phyloP scores from a whole-genome alignment of 768 basidiomycete species.

The Leccinellum luteum region DNA sequence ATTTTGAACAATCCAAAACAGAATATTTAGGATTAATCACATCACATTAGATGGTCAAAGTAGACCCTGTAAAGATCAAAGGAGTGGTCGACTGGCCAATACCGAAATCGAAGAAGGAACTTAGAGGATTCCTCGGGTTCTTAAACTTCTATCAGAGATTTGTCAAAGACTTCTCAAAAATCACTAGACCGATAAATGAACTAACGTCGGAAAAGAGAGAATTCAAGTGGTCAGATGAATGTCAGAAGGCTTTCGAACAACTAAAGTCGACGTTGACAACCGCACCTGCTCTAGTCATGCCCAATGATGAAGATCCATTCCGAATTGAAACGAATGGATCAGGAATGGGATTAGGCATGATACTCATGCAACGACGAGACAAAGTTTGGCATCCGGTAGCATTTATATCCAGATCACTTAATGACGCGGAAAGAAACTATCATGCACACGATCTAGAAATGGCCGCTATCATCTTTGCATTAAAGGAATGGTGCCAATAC shows the following conservation, averaged over 20 bases:
- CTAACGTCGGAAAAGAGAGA: no score
- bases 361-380: not conserved
- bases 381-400: not conserved
- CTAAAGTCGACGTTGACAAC: fast-evolving
- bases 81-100: not conserved
- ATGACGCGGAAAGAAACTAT: constrained; percentile 1
- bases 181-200: not conserved
- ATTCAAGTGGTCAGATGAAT: not conserved
- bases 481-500: constrained; percentile 5
- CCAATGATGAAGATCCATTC: not conserved
- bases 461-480: not conserved
- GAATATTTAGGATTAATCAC: not conserved
- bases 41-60: not conserved
- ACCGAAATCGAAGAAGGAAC: not conserved
- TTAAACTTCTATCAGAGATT: not conserved
- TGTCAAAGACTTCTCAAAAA: not conserved
- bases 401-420: fast-evolving
- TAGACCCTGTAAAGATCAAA: not conserved
- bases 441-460: not conserved
- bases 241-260: not conserved
- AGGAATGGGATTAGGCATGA: not conserved
- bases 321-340: not conserved
- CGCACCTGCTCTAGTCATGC: not conserved
- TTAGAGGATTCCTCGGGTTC: not conserved
- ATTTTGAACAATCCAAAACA: no score